Percentiles rank a stretch among this genome's conserved stretches.
Conservation (phyloP, 2,329 filamentous ascomycete species). For the Xylaria sp. region DNA sequence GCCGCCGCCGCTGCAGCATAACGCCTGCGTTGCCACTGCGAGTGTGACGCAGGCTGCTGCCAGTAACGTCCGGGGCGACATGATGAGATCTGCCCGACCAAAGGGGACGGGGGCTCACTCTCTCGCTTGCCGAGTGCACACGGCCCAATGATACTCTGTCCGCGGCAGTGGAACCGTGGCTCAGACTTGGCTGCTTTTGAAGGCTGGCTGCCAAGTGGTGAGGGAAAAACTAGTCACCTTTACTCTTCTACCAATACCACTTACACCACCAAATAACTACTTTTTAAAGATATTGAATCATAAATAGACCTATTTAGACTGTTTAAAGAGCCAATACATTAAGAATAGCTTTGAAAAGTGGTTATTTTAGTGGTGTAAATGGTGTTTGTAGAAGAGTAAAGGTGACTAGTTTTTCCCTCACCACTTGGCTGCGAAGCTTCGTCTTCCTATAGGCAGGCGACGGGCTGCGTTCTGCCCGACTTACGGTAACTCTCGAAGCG, state of each 20-base stretch:
- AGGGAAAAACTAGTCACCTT: no score
- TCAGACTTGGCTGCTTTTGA: neutral
- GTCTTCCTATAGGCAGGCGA: conserved; percentile 3
- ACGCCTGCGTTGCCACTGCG: conserved; percentile 10
- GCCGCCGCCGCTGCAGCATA: no score
- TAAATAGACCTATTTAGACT: no score
- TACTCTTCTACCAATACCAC: no score
- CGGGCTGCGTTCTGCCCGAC: neutral
- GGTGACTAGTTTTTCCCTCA: no score
- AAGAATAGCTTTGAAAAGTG: no score
- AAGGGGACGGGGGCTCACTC: neutral
- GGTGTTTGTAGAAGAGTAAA: no score
- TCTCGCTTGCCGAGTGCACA: neutral
- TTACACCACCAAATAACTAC: no score
- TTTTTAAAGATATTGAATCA: no score
- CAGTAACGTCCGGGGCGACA: conserved; percentile 19
- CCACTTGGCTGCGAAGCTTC: neutral
- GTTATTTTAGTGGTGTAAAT: no score
- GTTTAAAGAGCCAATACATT: no score
- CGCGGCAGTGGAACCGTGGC: neutral
- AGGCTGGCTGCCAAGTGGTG: no score
- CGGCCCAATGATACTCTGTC: conserved; percentile 6
- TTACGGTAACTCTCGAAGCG: neutral
- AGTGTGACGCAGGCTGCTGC: conserved; percentile 28
- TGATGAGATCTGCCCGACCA: conserved; percentile 17